A percentile compares a stretch with the other conserved stretches of the same genome.
Evolutionary conservation across 169 alveolate genomes (phyloP).

Genomic region (Plasmodium gonderi): DNA sequence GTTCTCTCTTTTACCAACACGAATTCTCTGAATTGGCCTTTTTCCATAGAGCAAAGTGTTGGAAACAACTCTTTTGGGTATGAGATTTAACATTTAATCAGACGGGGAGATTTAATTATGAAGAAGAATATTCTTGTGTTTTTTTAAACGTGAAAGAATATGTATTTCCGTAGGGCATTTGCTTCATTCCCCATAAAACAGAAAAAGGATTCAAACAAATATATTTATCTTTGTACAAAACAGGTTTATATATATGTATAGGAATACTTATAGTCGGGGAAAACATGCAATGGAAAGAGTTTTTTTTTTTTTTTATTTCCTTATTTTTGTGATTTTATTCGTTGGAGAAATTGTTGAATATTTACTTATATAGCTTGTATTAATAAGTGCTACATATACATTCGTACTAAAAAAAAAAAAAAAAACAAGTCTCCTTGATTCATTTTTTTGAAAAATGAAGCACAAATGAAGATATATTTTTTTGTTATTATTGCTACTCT

Average conservation of each 20-base stretch:
- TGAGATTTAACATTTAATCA: conserved; percentile 80
- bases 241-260: not conserved
- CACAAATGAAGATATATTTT: not conserved
- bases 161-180: not conserved
- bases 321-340: no score
- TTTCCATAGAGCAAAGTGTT: conserved; percentile 80
- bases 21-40: conserved; percentile 80
- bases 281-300: not conserved
- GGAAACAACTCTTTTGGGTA: conserved; percentile 76
- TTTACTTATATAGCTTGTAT: not conserved
- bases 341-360: not conserved
- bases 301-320: not conserved
- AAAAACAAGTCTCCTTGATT: not conserved
- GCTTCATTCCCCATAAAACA: not conserved
- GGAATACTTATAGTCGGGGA: not conserved
- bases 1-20: conserved; percentile 75
- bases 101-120: not conserved
- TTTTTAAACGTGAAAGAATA: not conserved
- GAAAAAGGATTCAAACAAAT: not conserved
- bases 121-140: not conserved
- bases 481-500: not conserved
- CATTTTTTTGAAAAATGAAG: not conserved
- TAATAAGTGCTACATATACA: not conserved
- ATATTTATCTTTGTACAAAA: not conserved
- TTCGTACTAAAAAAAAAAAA: not conserved